Evolutionary conservation across 2,329 filamentous ascomycete genomes (phyloP).

Genomic region (Stagonosporopsis rhizophila): DNA sequence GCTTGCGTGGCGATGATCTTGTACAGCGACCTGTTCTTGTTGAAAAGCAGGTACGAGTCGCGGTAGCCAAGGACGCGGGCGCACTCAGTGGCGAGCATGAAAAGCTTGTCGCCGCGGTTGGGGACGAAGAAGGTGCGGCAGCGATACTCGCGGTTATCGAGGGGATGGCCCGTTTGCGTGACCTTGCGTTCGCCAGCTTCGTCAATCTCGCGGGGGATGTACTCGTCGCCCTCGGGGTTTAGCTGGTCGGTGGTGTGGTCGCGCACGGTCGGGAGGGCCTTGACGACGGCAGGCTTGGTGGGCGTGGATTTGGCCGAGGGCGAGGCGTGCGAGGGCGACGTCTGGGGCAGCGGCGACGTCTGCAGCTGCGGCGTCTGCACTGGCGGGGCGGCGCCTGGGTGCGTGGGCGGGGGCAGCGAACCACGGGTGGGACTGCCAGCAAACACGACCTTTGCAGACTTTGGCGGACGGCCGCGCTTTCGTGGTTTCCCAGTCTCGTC

Average conservation of each 20-base stretch:
- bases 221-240: conserved; percentile 88
- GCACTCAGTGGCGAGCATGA: conserved; percentile 98
- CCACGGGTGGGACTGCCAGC: conserved; percentile 64
- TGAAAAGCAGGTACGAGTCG: conserved; percentile 97
- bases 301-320: conserved; percentile 77
- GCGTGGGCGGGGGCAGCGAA: conserved; percentile 55
- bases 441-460: conserved; percentile 58
- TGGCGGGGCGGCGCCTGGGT: conserved; percentile 60
- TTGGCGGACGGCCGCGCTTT: conserved; percentile 65
- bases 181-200: conserved; percentile 96
- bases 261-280: conserved; percentile 92
- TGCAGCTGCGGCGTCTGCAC: conserved; percentile 64
- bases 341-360: conserved; percentile 56
- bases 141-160: conserved; percentile 85
- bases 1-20: conserved; percentile 97
- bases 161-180: conserved; percentile 78
- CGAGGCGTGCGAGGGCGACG: conserved; percentile 65
- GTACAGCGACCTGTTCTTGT: conserved; percentile 95
- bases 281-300: conserved; percentile 79
- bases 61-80: conserved; percentile 91
- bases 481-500: conserved; percentile 46
- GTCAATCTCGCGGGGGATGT: conserved; percentile 90
- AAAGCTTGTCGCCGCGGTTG: conserved; percentile 88
- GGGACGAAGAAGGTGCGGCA: conserved; percentile 94
- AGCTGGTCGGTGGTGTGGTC: conserved; percentile 98